A percentile compares a stretch with the other conserved stretches of the same genome.
These are phyloP conservation scores for Schoenoplectus tabernaemontani DNA, from an alignment of 202 grass and related monocot genomes.

Conservation along the genomic window DNA sequence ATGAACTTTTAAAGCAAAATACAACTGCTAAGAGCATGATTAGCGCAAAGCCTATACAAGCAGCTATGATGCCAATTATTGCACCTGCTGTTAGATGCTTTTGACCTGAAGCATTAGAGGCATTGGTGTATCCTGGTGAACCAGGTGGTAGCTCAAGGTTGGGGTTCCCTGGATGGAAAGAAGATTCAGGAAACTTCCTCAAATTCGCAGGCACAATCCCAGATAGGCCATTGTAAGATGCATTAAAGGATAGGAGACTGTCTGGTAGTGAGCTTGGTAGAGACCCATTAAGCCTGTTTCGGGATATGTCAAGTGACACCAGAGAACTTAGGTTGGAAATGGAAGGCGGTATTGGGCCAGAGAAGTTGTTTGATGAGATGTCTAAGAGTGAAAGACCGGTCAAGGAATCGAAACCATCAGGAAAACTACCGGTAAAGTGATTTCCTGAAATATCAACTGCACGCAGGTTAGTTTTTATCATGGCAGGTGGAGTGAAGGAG, in stretches of 20 bases:
- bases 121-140: constrained; percentile 39
- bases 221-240: constrained; percentile 85
- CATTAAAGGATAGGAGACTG: constrained; percentile 64
- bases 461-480: constrained; percentile 53
- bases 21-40: constrained; percentile 55
- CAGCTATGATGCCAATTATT: constrained; percentile 51
- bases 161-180: constrained; percentile 97
- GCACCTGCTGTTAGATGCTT: constrained; percentile 41
- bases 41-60: constrained; percentile 53
- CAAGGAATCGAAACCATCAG: constrained; percentile 59
- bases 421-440: constrained; percentile 67
- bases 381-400: constrained; percentile 64
- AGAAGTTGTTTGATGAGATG: constrained; percentile 82
- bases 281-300: constrained; percentile 61
- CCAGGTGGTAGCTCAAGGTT: constrained; percentile 62
- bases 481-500: constrained; percentile 42
- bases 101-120: constrained; percentile 33
- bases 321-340: constrained; percentile 62
- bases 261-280: constrained; percentile 60
- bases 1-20: constrained; percentile 48
- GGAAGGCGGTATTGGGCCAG: constrained; percentile 48
- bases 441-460: constrained; percentile 82
- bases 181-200: constrained; percentile 90
- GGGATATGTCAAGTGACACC: constrained; percentile 63
- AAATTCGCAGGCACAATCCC: constrained; percentile 81